Evolutionary conservation across 164 flowering plant genomes (phyloP).

Genomic region (Vitis rupestris): DNA sequence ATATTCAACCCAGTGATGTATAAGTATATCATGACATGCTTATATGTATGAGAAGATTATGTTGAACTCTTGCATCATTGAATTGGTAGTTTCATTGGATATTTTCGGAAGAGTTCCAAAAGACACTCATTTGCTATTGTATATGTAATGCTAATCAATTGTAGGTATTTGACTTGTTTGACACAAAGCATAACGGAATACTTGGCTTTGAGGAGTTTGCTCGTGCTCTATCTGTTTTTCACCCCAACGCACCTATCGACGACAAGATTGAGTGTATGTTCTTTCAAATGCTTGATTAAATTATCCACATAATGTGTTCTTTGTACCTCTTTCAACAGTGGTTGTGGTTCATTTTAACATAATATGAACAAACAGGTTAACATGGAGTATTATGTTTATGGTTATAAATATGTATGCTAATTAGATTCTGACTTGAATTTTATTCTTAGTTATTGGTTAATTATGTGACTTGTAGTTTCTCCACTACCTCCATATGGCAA

Average conservation of each 20-base stretch:
- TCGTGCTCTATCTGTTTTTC: constrained; percentile 83
- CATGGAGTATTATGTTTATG: too few relatives aligned
- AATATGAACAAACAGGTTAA: too few relatives aligned
- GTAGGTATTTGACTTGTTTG: constrained; percentile 84
- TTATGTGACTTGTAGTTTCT: too few relatives aligned
- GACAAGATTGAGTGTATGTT: constrained; percentile 76
- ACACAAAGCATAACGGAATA: constrained; percentile 79
- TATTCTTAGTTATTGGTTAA: too few relatives aligned
- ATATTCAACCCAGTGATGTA: not conserved
- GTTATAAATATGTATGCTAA: too few relatives aligned
- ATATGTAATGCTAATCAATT: constrained; percentile 1
- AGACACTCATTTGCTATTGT: not conserved
- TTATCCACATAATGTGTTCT: too few relatives aligned
- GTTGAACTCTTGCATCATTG: not conserved
- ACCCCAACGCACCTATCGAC: constrained; percentile 79
- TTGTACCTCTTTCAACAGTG: too few relatives aligned
- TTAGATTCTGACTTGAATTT: too few relatives aligned
- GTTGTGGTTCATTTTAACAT: too few relatives aligned
- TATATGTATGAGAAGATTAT: not conserved
- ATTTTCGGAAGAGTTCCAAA: not conserved
- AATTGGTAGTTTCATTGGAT: not conserved
- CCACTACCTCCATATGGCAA: too few relatives aligned
- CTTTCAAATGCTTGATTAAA: not conserved
- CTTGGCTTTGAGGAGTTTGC: constrained; percentile 85
- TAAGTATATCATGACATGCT: not conserved